phyloP scores from a whole-genome alignment of 192 early-diverging fungal genomes.

The Pilobolus umbonatus region DNA sequence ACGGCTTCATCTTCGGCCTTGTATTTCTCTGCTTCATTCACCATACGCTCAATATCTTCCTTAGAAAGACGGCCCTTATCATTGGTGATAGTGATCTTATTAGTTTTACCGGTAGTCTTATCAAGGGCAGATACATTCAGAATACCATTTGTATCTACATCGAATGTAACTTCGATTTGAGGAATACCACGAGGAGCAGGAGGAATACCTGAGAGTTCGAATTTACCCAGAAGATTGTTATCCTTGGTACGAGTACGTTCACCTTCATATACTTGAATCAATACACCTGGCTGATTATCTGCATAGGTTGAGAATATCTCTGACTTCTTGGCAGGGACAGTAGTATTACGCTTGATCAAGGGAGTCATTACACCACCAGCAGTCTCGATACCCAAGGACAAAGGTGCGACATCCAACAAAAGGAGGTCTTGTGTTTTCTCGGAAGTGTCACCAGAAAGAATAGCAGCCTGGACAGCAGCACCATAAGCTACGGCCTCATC shows the following conservation, averaged over 20 bases:
- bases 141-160: slow-evolving; percentile 97
- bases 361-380: slow-evolving; percentile 96
- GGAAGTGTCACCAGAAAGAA: slow-evolving; percentile 89
- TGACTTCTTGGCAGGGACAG: slow-evolving; percentile 94
- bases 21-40: slow-evolving; percentile 85
- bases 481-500: slow-evolving; percentile 98
- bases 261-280: slow-evolving; percentile 96
- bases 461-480: slow-evolving; percentile 94
- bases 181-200: slow-evolving; percentile 96
- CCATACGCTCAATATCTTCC: slow-evolving; percentile 98
- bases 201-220: slow-evolving; percentile 95
- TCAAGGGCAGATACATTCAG: slow-evolving; percentile 91
- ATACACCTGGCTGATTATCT: slow-evolving; percentile 96
- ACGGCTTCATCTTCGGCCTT: slow-evolving; percentile 90
- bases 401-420: slow-evolving; percentile 90
- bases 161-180: slow-evolving; percentile 95
- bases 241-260: slow-evolving; percentile 95
- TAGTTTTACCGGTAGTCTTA: slow-evolving; percentile 90
- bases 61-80: slow-evolving; percentile 93
- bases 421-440: slow-evolving; percentile 93
- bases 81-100: slow-evolving; percentile 99
- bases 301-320: slow-evolving; percentile 95
- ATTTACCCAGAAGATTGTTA: slow-evolving; percentile 98
- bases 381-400: slow-evolving; percentile 96
- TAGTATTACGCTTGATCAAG: slow-evolving; percentile 95